Percentiles rank a stretch among this genome's conserved stretches.
Conservation (phyloP, 2,329 filamentous ascomycete species). For the Fusarium continuum region DNA sequence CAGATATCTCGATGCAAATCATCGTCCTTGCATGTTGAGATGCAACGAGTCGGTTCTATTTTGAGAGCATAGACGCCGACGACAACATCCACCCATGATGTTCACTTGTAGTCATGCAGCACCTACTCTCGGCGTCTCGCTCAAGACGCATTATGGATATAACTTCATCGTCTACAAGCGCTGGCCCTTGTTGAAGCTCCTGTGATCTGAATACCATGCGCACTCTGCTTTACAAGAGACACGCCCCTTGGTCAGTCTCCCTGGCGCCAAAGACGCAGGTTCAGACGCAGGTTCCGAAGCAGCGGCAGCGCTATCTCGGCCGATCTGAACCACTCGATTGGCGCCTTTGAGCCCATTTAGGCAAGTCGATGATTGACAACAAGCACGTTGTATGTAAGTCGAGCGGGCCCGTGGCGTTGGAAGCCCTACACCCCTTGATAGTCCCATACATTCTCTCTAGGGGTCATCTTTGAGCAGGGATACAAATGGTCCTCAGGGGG, state of each 20-base stretch:
- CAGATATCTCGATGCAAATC: conserved; percentile 23
- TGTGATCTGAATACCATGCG: conserved; percentile 29
- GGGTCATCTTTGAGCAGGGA: conserved; percentile 3
- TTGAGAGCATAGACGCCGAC: conserved; percentile 25
- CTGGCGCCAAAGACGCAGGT: conserved; percentile 24
- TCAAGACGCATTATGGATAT: not conserved
- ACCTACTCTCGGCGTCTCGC: conserved; percentile 35
- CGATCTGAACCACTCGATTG: conserved; percentile 30
- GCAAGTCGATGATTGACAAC: conserved; percentile 16
- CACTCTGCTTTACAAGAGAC: conserved; percentile 6
- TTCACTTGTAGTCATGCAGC: conserved; percentile 16
- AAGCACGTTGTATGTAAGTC: conserved; percentile 17
- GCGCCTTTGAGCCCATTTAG: conserved; percentile 24
- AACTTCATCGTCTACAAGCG: conserved; percentile 18
- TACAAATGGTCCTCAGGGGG: not conserved
- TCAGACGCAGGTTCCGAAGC: conserved; percentile 20
- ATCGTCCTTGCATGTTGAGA: conserved; percentile 10
- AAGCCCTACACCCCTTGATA: conserved; percentile 14
- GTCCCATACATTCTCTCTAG: conserved; percentile 10
- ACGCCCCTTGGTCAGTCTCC: conserved; percentile 17
- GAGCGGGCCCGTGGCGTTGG: conserved; percentile 14
- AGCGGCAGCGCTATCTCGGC: conserved; percentile 27
- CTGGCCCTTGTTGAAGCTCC: conserved; percentile 16
- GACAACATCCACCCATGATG: conserved; percentile 12
- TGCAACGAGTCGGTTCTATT: conserved; percentile 4